phyloP scores from a whole-genome alignment of 2,329 filamentous ascomycete genomes.

The Calonectria crousiana region DNA sequence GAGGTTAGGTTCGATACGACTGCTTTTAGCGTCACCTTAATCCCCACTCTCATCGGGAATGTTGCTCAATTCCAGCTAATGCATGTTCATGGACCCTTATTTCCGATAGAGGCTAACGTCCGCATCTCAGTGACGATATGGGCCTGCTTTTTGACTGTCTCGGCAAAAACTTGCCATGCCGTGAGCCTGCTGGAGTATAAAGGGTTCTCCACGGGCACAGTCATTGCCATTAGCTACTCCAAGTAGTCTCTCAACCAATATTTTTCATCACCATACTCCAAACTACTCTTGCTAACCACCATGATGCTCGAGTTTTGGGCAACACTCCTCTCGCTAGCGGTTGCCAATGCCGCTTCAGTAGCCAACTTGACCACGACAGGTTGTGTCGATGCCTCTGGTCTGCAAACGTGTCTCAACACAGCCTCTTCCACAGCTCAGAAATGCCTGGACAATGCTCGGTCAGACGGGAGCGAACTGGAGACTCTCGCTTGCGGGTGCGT shows the following conservation, averaged over 20 bases:
- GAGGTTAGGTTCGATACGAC: not conserved
- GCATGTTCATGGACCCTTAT: not conserved
- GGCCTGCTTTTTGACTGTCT: not conserved
- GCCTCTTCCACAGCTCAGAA: constrained; percentile 17
- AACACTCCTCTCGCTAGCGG: not conserved
- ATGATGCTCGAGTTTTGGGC: constrained; percentile 7
- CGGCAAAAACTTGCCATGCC: constrained; percentile 13
- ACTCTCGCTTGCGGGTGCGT: constrained; percentile 39
- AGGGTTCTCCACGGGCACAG: not conserved
- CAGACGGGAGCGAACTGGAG: constrained; percentile 32
- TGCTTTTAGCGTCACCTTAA: not conserved
- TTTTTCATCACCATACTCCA: not conserved
- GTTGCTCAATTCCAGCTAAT: not conserved
- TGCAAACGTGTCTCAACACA: constrained; percentile 33
- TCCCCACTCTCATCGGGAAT: constrained; percentile 11
- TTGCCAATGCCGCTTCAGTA: constrained; percentile 9
- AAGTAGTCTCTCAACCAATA: not conserved
- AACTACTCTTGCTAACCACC: not conserved
- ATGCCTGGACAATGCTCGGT: constrained; percentile 30
- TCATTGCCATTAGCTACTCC: not conserved
- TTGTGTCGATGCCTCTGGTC: constrained; percentile 37
- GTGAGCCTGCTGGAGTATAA: not conserved
- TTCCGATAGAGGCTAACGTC: not conserved
- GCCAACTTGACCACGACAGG: constrained; percentile 23
- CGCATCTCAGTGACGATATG: not conserved